These are phyloP conservation scores for Phytophthora constricta DNA, from an alignment of 352 stramenopile genomes.

Conservation along the genomic window DNA sequence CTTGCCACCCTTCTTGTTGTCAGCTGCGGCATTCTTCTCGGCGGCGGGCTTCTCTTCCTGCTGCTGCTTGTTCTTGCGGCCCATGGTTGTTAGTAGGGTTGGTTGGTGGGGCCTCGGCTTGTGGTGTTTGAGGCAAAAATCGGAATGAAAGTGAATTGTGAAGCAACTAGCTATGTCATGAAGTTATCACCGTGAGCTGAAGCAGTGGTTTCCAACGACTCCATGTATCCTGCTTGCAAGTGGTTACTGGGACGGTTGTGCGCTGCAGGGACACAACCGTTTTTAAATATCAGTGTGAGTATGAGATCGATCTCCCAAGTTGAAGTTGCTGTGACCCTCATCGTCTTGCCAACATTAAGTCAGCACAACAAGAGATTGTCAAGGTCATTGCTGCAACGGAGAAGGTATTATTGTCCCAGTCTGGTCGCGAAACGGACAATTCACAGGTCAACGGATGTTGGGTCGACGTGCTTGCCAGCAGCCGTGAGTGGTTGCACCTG, in stretches of 20 bases:
- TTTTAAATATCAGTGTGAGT: background rate
- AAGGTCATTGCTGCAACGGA: no score
- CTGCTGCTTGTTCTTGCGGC: conserved; percentile 40
- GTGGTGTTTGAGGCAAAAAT: conserved; percentile 9
- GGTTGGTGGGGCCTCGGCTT: conserved; percentile 13
- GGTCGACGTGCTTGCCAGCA: background rate
- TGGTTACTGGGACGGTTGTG: background rate
- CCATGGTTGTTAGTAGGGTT: conserved; percentile 24
- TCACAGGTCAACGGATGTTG: no score
- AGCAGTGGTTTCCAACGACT: background rate
- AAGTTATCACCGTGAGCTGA: background rate
- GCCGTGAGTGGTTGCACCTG: no score
- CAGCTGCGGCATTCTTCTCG: conserved; percentile 26
- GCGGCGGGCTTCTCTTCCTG: conserved; percentile 19
- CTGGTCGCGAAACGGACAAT: background rate
- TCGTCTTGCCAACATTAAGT: no score
- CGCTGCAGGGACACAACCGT: background rate
- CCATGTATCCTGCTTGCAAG: no score
- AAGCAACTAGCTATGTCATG: no score
- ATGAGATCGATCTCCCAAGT: background rate
- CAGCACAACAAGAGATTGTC: no score
- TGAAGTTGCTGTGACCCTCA: background rate
- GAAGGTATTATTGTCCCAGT: background rate
- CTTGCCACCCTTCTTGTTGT: conserved; percentile 24
- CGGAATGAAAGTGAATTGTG: conserved; percentile 21